Evolutionary conservation across 2,329 filamentous ascomycete genomes (phyloP).

Genomic region (Botrytis paeoniae): DNA sequence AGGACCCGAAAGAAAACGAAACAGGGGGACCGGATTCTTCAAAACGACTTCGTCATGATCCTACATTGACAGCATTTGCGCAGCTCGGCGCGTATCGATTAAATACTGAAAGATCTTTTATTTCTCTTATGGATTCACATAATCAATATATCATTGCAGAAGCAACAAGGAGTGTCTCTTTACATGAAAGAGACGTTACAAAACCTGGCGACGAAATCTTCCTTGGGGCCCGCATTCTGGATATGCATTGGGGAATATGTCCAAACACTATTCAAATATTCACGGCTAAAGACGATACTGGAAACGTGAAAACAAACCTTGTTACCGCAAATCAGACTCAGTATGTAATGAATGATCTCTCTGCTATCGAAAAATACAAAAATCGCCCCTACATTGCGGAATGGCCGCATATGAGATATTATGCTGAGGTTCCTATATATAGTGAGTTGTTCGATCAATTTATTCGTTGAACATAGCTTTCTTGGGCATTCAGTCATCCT

Average conservation of each 20-base stretch:
- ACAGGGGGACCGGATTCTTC: conserved; percentile 10
- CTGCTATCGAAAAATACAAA: conserved; percentile 23
- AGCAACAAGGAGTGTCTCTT: conserved; percentile 27
- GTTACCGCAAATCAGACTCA: conserved; percentile 23
- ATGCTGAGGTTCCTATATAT: conserved; percentile 32
- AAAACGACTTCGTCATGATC: conserved; percentile 35
- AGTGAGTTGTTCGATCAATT: conserved; percentile 10
- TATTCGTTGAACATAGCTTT: background rate
- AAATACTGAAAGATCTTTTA: conserved; percentile 45
- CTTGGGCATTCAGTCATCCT: background rate
- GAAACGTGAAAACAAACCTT: conserved; percentile 19
- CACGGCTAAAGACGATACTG: conserved; percentile 21
- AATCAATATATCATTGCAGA: conserved; percentile 32
- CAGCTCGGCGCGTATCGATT: conserved; percentile 49
- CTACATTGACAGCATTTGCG: conserved; percentile 44
- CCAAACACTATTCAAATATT: conserved; percentile 30
- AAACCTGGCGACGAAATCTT: conserved; percentile 26
- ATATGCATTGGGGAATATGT: conserved; percentile 28
- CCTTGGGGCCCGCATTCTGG: conserved; percentile 25
- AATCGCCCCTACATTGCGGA: conserved; percentile 26
- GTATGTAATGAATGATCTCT: conserved; percentile 31
- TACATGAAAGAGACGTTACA: conserved; percentile 17
- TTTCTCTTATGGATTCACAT: conserved; percentile 39
- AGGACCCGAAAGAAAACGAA: background rate
- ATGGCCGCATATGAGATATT: conserved; percentile 31